Base-by-base conservation (phyloP, 2,329 filamentous ascomycete species). In the Microcyclospora tardicrescens region DNA sequence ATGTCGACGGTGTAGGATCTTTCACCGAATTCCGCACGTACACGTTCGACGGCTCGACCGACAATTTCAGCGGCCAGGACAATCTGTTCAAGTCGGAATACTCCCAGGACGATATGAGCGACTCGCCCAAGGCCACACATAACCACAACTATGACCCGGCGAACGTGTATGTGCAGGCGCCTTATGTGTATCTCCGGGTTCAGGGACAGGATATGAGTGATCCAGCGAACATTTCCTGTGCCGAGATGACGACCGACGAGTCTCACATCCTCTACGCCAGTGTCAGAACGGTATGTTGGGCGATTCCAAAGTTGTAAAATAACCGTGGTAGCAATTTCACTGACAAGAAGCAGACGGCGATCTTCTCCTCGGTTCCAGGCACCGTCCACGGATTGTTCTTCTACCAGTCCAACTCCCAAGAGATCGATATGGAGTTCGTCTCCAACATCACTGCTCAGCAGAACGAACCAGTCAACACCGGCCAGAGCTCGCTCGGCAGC, bases 341-440 rank as follows among this genome's bases (percentile, higher is more conserved):
- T 36, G 13, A 29, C 29, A 11, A 24, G 19, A 24, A 24, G 19
- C 19, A 24, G 19, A 24, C 19, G 4, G 35, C 43, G 2, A 40
- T 38, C 6, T 33, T 38, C 16, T 33, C 40, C 5, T 34, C 40
- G 3, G 35, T 40, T 12, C n/a, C 37, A 34, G 47, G 47, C 2
- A 35, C 37, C 12, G 37, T 34, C 14, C 40, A 43, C 16, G 41
- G 36, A 33, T 42, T 49, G 36, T 52, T 51, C 39, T 44, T 47
- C 19, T 51, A 50, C 34, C 33, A 43, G 15, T 36, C 35, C 16
- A 42, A 49, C 16, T 42, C 33, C 13, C 47, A 52, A 31, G 49
- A 52, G 35, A 43, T 40, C 10, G 48, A 52, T 35, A 52, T 52
- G 16, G 49, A 52, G 38, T 52, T 47, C 42, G 38, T 52, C 2